Conservation (phyloP, 2,329 filamentous ascomycete species). For the Phialocephala subalpina region DNA sequence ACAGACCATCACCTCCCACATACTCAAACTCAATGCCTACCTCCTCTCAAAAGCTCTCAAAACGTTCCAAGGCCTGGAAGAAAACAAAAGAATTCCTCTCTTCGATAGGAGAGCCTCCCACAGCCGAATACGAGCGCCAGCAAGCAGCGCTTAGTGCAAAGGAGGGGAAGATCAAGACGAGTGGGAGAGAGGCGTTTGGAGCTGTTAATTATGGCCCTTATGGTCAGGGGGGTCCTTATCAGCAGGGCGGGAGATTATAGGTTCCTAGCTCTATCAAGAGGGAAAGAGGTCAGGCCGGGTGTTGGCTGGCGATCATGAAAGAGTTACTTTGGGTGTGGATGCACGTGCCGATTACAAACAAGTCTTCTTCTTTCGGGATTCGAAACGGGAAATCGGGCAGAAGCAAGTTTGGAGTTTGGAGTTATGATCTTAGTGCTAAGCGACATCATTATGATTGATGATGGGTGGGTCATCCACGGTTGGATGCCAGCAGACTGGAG, state of each 20-base stretch:
- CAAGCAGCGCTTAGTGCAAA: constrained; percentile 16
- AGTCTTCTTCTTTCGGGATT: not conserved
- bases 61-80: constrained; percentile 22
- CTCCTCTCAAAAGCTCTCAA: not conserved
- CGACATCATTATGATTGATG: no score
- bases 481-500: no score
- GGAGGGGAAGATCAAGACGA: constrained; percentile 24
- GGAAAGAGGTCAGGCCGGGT: no score
- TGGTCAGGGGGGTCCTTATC: constrained; percentile 20
- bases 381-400: not conserved
- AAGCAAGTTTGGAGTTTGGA: not conserved
- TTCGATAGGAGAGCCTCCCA: constrained; percentile 31
- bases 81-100: constrained; percentile 33
- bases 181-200: constrained; percentile 26
- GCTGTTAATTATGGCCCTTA: constrained; percentile 31
- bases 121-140: constrained; percentile 30
- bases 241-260: constrained; percentile 16
- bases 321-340: no score
- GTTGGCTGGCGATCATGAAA: no score
- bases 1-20: not conserved
- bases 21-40: not conserved
- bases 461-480: no score
- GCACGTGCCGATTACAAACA: no score
- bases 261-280: no score
- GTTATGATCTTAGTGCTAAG: not conserved